phyloP scores from a whole-genome alignment of 2,329 filamentous ascomycete genomes.

The Ceratocystis alfenasii region DNA sequence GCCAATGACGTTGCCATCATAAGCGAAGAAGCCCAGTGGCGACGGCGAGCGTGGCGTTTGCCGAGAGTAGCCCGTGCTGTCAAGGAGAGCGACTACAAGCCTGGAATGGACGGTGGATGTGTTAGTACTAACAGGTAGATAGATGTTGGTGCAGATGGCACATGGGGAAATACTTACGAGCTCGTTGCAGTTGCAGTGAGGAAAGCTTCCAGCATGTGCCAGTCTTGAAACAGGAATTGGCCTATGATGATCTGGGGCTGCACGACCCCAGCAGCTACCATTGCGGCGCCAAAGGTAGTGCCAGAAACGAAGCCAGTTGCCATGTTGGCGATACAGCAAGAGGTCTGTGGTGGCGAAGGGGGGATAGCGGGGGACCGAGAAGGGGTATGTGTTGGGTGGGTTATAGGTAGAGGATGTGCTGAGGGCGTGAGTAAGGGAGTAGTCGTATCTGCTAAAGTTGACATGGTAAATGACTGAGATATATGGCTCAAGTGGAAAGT shows the following conservation, averaged over 20 bases:
- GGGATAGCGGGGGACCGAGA: not conserved
- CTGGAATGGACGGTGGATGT: conserved; percentile 26
- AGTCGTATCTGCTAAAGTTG: not conserved
- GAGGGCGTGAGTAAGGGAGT: not conserved
- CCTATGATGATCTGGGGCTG: conserved; percentile 46
- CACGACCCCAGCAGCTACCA: conserved; percentile 49
- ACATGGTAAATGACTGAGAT: not conserved
- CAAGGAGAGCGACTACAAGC: conserved; percentile 36
- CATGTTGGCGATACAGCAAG: conserved; percentile 12
- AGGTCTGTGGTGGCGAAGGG: not conserved
- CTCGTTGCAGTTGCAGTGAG: conserved; percentile 50
- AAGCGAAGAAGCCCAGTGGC: conserved; percentile 42
- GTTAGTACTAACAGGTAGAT: not conserved
- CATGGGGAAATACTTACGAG: conserved; percentile 38
- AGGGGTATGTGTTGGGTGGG: not conserved
- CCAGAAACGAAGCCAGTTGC: conserved; percentile 37
- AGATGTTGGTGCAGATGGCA: not conserved
- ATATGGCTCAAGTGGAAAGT: not conserved
- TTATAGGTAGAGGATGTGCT: not conserved
- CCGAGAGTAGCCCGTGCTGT: conserved; percentile 33
- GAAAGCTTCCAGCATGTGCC: conserved; percentile 55
- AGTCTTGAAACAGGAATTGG: conserved; percentile 50
- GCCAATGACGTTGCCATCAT: conserved; percentile 55
- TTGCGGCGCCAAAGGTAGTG: conserved; percentile 48
- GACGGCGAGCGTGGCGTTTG: conserved; percentile 40